Evolutionary conservation across 1,284 basidiomycete species (phyloP).

Genomic region (Boletus chippewaensis): DNA sequence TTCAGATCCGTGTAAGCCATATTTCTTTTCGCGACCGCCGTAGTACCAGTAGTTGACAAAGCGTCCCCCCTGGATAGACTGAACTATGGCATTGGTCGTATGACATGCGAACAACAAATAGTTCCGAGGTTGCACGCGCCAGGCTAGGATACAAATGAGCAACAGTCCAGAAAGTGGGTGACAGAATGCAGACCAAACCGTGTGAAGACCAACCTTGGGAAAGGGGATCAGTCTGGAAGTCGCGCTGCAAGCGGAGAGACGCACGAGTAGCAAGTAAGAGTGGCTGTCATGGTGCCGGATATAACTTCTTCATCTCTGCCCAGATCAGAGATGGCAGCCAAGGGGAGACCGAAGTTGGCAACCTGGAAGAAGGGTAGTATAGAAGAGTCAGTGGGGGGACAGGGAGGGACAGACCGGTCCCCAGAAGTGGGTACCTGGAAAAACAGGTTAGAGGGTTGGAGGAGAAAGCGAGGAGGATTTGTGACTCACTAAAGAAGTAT

Average conservation of each 20-base stretch:
- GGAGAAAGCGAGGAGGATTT: neutral
- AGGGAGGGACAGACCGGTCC: slow-evolving; percentile 65
- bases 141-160: slow-evolving; percentile 47
- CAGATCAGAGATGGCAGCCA: slow-evolving; percentile 87
- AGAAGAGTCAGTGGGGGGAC: slow-evolving; percentile 9
- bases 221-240: slow-evolving; percentile 5
- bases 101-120: slow-evolving; percentile 93
- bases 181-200: slow-evolving; percentile 62
- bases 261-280: slow-evolving; percentile 86
- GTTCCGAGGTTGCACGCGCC: slow-evolving; percentile 92
- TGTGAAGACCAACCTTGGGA: slow-evolving; percentile 82
- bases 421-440: slow-evolving; percentile 90
- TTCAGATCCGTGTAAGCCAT: slow-evolving; percentile 35
- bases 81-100: slow-evolving; percentile 83
- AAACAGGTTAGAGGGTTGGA: slow-evolving; percentile 6
- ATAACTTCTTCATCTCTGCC: slow-evolving; percentile 92
- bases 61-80: slow-evolving; percentile 74
- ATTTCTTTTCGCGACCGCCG: slow-evolving; percentile 67
- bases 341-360: slow-evolving; percentile 94
- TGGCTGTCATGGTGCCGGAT: slow-evolving; percentile 91
- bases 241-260: slow-evolving; percentile 33
- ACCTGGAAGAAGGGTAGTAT: slow-evolving; percentile 46
- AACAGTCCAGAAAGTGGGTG: neutral
- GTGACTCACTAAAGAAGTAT: slow-evolving; percentile 90
- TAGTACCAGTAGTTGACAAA: slow-evolving; percentile 88